phyloP scores from a whole-genome alignment of 305 asterid genomes.

The Solanum hybrid region DNA sequence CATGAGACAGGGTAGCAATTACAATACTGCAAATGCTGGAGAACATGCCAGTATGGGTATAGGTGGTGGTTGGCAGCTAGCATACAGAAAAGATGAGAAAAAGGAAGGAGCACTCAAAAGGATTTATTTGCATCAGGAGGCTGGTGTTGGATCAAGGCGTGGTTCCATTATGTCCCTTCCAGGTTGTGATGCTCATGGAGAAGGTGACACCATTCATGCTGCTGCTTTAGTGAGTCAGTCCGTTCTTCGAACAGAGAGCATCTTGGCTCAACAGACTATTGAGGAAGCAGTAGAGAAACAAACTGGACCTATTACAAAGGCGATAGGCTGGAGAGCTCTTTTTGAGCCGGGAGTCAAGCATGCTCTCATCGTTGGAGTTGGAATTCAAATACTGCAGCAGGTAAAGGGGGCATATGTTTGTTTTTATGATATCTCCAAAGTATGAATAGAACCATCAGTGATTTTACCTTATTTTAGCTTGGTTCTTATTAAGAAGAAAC shows the following conservation, averaged over 20 bases:
- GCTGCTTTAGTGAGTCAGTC: conserved; percentile 89
- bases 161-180: conserved; percentile 54
- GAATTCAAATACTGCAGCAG: conserved; percentile 94
- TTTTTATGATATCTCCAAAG: neutral
- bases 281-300: conserved; percentile 41
- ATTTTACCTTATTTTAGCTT: neutral
- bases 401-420: conserved; percentile 19
- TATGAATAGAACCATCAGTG: neutral
- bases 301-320: conserved; percentile 26
- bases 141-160: conserved; percentile 48
- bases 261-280: conserved; percentile 35
- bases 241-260: conserved; percentile 49
- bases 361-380: conserved; percentile 83
- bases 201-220: conserved; percentile 57
- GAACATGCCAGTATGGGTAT: conserved; percentile 63
- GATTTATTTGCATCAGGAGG: conserved; percentile 80
- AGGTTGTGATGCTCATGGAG: conserved; percentile 40
- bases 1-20: conserved; percentile 4
- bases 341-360: conserved; percentile 89
- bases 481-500: neutral
- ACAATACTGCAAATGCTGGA: conserved; percentile 23
- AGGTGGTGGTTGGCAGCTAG: conserved; percentile 97
- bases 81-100: conserved; percentile 65
- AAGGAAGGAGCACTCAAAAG: conserved; percentile 58
- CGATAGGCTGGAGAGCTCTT: conserved; percentile 67